Percentiles rank a stretch among this genome's conserved stretches.
Evolutionary conservation across 2,329 filamentous ascomycete genomes (phyloP).

Genomic region (Hymenoscyphus albidus): DNA sequence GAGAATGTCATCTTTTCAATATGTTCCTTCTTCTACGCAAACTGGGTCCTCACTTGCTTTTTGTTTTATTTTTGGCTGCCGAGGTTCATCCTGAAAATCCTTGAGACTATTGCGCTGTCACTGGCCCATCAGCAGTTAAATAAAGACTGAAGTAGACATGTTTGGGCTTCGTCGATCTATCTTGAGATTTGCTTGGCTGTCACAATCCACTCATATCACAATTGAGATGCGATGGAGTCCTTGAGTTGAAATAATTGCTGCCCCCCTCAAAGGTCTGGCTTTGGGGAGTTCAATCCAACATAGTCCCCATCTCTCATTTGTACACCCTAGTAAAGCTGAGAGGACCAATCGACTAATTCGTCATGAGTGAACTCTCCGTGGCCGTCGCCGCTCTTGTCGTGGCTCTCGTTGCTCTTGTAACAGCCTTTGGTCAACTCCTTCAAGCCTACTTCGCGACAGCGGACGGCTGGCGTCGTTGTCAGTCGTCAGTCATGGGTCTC

Average conservation of each 20-base stretch:
- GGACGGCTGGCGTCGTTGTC: slow-evolving; percentile 32
- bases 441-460: slow-evolving; percentile 33
- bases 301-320: neutral
- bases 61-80: neutral
- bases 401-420: slow-evolving; percentile 30
- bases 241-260: neutral
- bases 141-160: no score
- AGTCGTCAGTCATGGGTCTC: slow-evolving; percentile 30
- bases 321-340: no score
- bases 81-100: neutral
- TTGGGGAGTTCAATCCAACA: neutral
- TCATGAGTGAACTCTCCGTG: slow-evolving; percentile 12
- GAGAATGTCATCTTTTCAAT: neutral
- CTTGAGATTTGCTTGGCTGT: neutral
- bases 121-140: no score
- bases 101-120: neutral
- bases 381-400: slow-evolving; percentile 29
- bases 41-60: neutral
- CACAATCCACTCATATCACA: neutral
- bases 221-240: neutral
- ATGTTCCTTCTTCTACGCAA: neutral
- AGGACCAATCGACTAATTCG: neutral
- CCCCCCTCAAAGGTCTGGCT: neutral
- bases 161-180: neutral
- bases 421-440: slow-evolving; percentile 28